Evolutionary conservation across 2,329 filamentous ascomycete species (phyloP).

Genomic region (Biscogniauxia mediterranea): DNA sequence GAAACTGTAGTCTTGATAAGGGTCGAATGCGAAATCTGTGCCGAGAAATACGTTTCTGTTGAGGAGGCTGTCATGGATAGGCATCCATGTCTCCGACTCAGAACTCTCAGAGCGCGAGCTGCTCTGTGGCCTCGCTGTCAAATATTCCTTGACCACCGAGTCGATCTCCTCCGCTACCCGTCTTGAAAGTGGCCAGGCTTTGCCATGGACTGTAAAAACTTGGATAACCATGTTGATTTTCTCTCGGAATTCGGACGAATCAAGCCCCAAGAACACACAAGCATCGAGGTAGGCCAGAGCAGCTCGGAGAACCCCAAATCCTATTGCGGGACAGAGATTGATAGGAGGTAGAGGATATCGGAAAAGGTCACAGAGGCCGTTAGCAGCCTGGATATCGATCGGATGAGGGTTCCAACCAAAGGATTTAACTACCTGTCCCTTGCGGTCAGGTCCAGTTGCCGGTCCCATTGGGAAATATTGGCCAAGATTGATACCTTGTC

Average conservation of each 20-base stretch:
- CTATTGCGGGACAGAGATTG: slow-evolving; percentile 27
- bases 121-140: slow-evolving; percentile 12
- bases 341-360: slow-evolving; percentile 30
- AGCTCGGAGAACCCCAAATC: slow-evolving; percentile 24
- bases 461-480: slow-evolving; percentile 32
- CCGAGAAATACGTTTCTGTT: not conserved
- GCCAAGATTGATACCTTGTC: slow-evolving; percentile 29
- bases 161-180: slow-evolving; percentile 36
- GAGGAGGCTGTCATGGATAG: not conserved
- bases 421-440: slow-evolving; percentile 27
- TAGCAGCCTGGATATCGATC: slow-evolving; percentile 33
- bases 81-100: not conserved
- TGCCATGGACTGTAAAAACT: slow-evolving; percentile 32
- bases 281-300: slow-evolving; percentile 34
- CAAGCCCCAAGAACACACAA: slow-evolving; percentile 33
- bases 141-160: slow-evolving; percentile 27
- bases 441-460: slow-evolving; percentile 24
- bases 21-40: not conserved
- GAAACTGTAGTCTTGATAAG: slow-evolving; percentile 1
- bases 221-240: slow-evolving; percentile 32
- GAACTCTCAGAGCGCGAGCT: not conserved
- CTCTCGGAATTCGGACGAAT: slow-evolving; percentile 32
- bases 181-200: slow-evolving; percentile 35
- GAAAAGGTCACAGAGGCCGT: slow-evolving; percentile 33
- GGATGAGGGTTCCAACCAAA: slow-evolving; percentile 32